Percentiles rank a stretch among this genome's conserved stretches.
Evolutionary conservation across 345 rosid species (phyloP).

Genomic region (Ceriops zippeliana): DNA sequence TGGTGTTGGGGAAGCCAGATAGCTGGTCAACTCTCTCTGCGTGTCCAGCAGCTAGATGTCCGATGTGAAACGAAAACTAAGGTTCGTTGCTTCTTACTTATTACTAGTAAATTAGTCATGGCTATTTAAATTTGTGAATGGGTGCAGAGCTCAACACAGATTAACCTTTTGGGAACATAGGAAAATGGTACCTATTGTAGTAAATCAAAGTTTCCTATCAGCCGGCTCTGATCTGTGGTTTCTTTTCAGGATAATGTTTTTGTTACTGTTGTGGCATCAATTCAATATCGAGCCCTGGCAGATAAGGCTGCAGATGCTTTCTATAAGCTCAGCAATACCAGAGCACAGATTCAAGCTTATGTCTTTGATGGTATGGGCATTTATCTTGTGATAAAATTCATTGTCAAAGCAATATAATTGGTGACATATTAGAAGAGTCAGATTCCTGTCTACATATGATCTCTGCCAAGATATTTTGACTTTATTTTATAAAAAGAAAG

Average conservation of each 20-base stretch:
- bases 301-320: not conserved
- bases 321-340: slow-evolving; percentile 28
- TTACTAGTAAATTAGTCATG: not conserved
- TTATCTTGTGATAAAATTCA: not conserved
- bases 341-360: slow-evolving; percentile 28
- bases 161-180: too few relatives aligned
- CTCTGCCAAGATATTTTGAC: too few relatives aligned
- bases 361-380: slow-evolving; percentile 22
- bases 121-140: not conserved
- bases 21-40: slow-evolving; percentile 69
- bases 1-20: slow-evolving; percentile 72
- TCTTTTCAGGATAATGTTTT: not conserved
- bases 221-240: not conserved
- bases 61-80: slow-evolving; percentile 89
- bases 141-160: not conserved
- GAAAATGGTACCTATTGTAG: not conserved
- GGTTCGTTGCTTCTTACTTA: slow-evolving; percentile 32
- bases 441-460: too few relatives aligned
- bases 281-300: slow-evolving; percentile 2
- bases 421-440: too few relatives aligned
- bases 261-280: not conserved
- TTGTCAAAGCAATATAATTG: too few relatives aligned
- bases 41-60: slow-evolving; percentile 81
- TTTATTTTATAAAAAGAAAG: too few relatives aligned
- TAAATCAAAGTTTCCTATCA: not conserved